Percentiles rank a stretch among this genome's conserved stretches.
These are phyloP conservation scores for Trifolium pratense DNA, from an alignment of 306 rosid species.

Conservation along the genomic window DNA sequence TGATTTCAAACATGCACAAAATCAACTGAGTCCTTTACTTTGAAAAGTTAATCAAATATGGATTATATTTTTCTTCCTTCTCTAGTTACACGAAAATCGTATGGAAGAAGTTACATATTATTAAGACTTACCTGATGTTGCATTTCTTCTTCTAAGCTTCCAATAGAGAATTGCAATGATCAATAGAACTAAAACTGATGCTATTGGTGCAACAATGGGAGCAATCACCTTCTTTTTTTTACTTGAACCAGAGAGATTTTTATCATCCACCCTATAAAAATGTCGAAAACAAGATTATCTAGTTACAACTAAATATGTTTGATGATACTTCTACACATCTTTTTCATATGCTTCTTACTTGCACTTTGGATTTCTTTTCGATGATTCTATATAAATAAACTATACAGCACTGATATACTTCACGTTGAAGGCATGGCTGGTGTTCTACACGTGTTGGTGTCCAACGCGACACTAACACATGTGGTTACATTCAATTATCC, in stretches of 20 bases:
- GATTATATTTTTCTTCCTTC: slow-evolving; percentile 9
- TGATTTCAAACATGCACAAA: too few relatives aligned
- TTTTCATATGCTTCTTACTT: neutral
- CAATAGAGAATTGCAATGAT: slow-evolving; percentile 39
- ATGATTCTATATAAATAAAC: slow-evolving; percentile 23
- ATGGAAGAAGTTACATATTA: slow-evolving; percentile 20
- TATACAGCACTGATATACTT: neutral
- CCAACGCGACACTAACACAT: neutral
- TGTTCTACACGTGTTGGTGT: neutral
- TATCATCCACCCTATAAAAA: slow-evolving; percentile 62
- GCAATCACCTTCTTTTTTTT: slow-evolving; percentile 48
- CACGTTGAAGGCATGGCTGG: neutral
- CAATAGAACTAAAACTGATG: slow-evolving; percentile 47
- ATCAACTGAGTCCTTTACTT: too few relatives aligned
- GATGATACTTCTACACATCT: neutral
- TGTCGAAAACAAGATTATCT: slow-evolving; percentile 22
- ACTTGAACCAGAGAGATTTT: slow-evolving; percentile 49
- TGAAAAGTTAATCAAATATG: neutral
- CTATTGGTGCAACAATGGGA: slow-evolving; percentile 55
- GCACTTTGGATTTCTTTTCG: slow-evolving; percentile 22
- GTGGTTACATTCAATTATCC: neutral
- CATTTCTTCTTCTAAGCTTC: slow-evolving; percentile 52
- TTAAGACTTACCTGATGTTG: slow-evolving; percentile 49
- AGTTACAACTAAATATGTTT: slow-evolving; percentile 21
- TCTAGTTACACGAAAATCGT: neutral